These are phyloP conservation scores for Trypanosomatidae sp. DNA, from an alignment of 208 protist species.

Conservation along the genomic window DNA sequence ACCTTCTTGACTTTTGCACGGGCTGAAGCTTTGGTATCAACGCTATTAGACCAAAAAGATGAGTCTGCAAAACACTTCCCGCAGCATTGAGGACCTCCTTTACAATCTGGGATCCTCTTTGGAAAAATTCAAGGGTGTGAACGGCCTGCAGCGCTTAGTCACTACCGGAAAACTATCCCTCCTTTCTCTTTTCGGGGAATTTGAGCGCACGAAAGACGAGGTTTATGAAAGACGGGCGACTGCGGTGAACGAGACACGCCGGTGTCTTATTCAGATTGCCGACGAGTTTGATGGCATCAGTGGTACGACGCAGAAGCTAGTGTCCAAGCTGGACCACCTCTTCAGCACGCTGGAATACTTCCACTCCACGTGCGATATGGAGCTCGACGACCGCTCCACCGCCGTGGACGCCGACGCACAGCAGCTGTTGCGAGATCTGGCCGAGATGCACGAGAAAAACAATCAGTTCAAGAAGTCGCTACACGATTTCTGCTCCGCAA, in stretches of 20 bases:
- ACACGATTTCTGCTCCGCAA: conserved; percentile 28
- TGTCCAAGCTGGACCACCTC: conserved; percentile 32
- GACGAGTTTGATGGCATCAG: conserved; percentile 43
- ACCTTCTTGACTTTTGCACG: too few relatives aligned
- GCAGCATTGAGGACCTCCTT: conserved; percentile 38
- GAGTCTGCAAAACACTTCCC: conserved; percentile 27
- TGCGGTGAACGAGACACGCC: conserved; percentile 37
- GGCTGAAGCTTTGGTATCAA: too few relatives aligned
- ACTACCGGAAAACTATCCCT: conserved; percentile 48
- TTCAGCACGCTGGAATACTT: conserved; percentile 41
- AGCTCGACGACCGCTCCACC: conserved; percentile 30
- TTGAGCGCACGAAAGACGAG: conserved; percentile 55
- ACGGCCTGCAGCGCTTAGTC: conserved; percentile 39
- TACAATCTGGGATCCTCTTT: conserved; percentile 42
- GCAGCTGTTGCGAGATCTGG: conserved; percentile 24
- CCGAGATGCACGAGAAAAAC: conserved; percentile 30
- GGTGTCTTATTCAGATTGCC: conserved; percentile 43
- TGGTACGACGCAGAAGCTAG: conserved; percentile 23
- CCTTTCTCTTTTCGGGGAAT: conserved; percentile 55
- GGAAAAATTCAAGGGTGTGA: conserved; percentile 41
- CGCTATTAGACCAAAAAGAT: too few relatives aligned
- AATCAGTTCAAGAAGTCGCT: conserved; percentile 26
- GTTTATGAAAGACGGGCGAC: conserved; percentile 42
- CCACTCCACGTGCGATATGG: conserved; percentile 53
- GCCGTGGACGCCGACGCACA: conserved; percentile 9